A percentile compares a stretch with the other conserved stretches of the same genome.
These are phyloP conservation scores for Ceratobasidium sp. DNA, from an alignment of 1,284 basidiomycete genomes.

Conservation along the genomic window DNA sequence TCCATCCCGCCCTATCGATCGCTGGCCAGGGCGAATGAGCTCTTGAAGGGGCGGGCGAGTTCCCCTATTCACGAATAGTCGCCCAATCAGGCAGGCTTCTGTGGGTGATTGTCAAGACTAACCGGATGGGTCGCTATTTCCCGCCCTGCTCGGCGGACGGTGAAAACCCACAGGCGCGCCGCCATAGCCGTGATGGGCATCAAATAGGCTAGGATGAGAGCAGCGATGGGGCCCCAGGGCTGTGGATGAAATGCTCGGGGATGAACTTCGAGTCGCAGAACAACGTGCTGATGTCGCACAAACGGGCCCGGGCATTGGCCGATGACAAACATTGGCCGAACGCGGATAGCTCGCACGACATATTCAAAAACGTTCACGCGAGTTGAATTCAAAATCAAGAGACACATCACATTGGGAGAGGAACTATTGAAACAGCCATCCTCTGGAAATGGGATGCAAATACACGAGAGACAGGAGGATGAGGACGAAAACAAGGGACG, in stretches of 20 bases:
- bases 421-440: conserved; percentile 22
- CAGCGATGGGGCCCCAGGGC: neutral
- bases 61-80: neutral
- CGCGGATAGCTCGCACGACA: neutral
- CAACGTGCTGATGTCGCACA: conserved; percentile 18
- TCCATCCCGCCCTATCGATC: no score
- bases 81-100: neutral
- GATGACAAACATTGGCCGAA: neutral
- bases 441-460: conserved; percentile 33
- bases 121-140: conserved; percentile 1
- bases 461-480: conserved; percentile 6
- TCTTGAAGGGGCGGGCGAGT: neutral
- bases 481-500: neutral
- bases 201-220: neutral
- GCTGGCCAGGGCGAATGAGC: neutral
- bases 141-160: conserved; percentile 10
- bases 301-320: neutral
- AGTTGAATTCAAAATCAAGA: neutral
- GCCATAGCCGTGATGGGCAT: neutral
- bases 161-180: neutral
- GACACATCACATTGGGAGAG: conserved; percentile 32
- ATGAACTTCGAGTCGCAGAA: conserved; percentile 6
- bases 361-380: neutral
- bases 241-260: neutral
- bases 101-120: neutral